Percentiles rank a stretch among this genome's conserved stretches.
Evolutionary conservation across 495 filamentous ascomycete genomes (phyloP).

Genomic region (Podospora australis): DNA sequence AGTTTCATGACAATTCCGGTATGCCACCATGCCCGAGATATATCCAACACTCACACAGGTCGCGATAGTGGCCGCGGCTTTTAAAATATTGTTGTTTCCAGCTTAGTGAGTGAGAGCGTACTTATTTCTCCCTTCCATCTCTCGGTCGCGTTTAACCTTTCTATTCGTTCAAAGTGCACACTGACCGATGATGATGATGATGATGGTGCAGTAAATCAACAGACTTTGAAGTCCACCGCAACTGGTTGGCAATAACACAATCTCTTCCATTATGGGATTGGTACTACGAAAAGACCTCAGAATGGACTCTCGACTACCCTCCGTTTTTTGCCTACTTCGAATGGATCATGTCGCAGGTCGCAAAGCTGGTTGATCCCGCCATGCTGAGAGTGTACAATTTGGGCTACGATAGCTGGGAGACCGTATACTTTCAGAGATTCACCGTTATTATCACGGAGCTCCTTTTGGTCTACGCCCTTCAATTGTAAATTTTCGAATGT

Average conservation of each 20-base stretch:
- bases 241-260: conserved; percentile 93
- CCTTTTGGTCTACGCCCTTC: conserved; percentile 75
- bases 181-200: background rate
- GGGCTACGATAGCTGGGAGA: conserved; percentile 82
- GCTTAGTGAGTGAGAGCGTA: conserved; percentile 94
- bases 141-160: background rate
- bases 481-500: conserved; percentile 46
- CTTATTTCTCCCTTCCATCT: background rate
- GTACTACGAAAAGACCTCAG: conserved; percentile 95
- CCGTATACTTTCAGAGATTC: conserved; percentile 82
- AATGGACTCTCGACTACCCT: conserved; percentile 99
- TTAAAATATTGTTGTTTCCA: conserved; percentile 91
- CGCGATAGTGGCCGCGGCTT: conserved; percentile 76
- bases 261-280: conserved; percentile 81
- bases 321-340: conserved; percentile 97
- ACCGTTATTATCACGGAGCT: conserved; percentile 87
- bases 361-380: conserved; percentile 65
- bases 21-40: conserved; percentile 63
- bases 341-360: conserved; percentile 81
- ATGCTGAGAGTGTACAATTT: conserved; percentile 81
- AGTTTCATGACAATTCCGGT: conserved; percentile 11
- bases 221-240: conserved; percentile 96
- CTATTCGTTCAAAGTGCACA: background rate
- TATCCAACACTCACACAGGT: conserved; percentile 84
- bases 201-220: conserved; percentile 76